Conservation (phyloP, 805 yeast genomes). For the Torulaspora quercuum region DNA sequence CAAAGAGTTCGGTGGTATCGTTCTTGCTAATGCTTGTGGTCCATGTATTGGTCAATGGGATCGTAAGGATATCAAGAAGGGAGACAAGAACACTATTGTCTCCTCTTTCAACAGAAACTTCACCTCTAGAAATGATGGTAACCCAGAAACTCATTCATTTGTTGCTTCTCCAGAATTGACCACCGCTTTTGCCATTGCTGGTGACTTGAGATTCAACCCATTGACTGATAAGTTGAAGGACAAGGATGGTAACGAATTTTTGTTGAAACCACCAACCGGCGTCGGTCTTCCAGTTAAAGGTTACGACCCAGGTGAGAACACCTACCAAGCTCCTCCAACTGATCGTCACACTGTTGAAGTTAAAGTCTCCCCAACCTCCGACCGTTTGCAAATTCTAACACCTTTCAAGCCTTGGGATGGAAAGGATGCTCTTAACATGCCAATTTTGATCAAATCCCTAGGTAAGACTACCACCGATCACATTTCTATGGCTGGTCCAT, state of each 20-base stretch:
- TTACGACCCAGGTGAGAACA: slow-evolving; percentile 89
- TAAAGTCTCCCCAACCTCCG: slow-evolving; percentile 80
- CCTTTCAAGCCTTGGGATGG: slow-evolving; percentile 98
- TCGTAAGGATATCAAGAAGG: slow-evolving; percentile 86
- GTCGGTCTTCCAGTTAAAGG: slow-evolving; percentile 87
- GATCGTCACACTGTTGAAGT: slow-evolving; percentile 76
- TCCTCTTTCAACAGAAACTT: slow-evolving; percentile 98
- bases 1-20: slow-evolving; percentile 88
- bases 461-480: slow-evolving; percentile 99
- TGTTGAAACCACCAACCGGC: slow-evolving; percentile 82
- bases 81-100: slow-evolving; percentile 93
- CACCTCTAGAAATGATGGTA: slow-evolving; percentile 97
- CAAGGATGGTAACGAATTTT: slow-evolving; percentile 85
- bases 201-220: slow-evolving; percentile 96
- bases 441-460: slow-evolving; percentile 90
- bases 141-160: slow-evolving; percentile 95
- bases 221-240: slow-evolving; percentile 84
- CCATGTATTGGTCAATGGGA: slow-evolving; percentile 99
- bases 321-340: slow-evolving; percentile 95
- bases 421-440: slow-evolving; percentile 82
- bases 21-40: slow-evolving; percentile 97
- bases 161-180: slow-evolving; percentile 96
- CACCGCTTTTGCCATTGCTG: slow-evolving; percentile 92
- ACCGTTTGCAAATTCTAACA: slow-evolving; percentile 90
- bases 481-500: slow-evolving; percentile 99